Evolutionary conservation across 192 early-diverging fungal species (phyloP).

Genomic region (Backusella westeae): DNA sequence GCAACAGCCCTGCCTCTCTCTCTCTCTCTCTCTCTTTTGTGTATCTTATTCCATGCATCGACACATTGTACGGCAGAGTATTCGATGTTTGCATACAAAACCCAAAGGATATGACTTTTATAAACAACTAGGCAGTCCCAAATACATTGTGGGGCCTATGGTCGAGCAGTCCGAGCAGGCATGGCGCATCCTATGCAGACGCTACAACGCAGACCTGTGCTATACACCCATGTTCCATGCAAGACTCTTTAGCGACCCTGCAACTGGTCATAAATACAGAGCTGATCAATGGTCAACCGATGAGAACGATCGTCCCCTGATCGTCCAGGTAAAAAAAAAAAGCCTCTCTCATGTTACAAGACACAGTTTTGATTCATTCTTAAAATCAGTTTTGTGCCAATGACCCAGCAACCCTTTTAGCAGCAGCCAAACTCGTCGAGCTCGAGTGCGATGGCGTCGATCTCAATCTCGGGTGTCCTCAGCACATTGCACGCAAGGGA

Average conservation of each 20-base stretch:
- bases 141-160: constrained; percentile 91
- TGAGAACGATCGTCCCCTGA: constrained; percentile 73
- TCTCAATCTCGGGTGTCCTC: constrained; percentile 95
- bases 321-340: constrained; percentile 63
- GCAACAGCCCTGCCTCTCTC: not conserved
- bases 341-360: not conserved
- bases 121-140: constrained; percentile 67
- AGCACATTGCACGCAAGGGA: constrained; percentile 88
- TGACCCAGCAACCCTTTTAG: constrained; percentile 79
- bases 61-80: not conserved
- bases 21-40: not conserved
- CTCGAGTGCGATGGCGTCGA: constrained; percentile 91
- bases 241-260: constrained; percentile 71
- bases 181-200: constrained; percentile 88
- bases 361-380: not conserved
- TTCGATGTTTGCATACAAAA: constrained; percentile 37
- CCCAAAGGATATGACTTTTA: constrained; percentile 81
- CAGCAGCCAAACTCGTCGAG: constrained; percentile 80
- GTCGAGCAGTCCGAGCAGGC: constrained; percentile 96
- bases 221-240: constrained; percentile 99
- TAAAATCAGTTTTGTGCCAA: constrained; percentile 90
- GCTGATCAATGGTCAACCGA: constrained; percentile 73
- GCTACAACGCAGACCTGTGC: constrained; percentile 85
- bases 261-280: constrained; percentile 57
- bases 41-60: not conserved